Evolutionary conservation across 2,329 filamentous ascomycete genomes (phyloP), one percentile per base, ranked within the genome.

Genomic region (Phaeoacremonium minimum): DNA sequence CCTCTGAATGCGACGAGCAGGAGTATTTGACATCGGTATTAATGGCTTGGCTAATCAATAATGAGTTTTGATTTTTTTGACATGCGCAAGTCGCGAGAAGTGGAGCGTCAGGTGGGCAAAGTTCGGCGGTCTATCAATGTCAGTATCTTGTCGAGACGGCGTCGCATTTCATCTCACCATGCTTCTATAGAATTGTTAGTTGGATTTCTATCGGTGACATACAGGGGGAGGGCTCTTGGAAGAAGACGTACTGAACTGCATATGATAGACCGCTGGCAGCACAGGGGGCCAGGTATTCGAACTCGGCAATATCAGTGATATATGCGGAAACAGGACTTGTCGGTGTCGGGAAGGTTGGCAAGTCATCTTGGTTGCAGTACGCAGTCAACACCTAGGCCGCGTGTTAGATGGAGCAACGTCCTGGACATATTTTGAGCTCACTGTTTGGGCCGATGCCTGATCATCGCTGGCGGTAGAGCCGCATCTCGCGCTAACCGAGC

Each of bases 41-140:
- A 39, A 77, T 66, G 6, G 49, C 46, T 31, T 61, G 57, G 48
- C 61, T 72, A 18, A 70, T 57, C 6, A 50, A 44, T 6, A 57
- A 49, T 5, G 69, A 68, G 37, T 75, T 71, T 28, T 68, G 61
- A 32, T 68, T 64, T 49, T 75, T 76, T 30, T 49, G 53, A 50
- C 74, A 78, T 16, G 67, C 69, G 40, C 74, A 78, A 3, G 69
- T 66, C 3, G 71, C 72, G 15, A 71, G 43, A 9, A 45, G 39
- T 4, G 46, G 38, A 0, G 54, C 47, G 11, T 57, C 51, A 2
- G 43, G 11, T 4, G 53, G 56, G 37, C 57, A 60, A 6, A 39
- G 34, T 2, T 32, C n/a, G 22, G 47, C 38, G 12, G 47, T 46
- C 50, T 49, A 16, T 3, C 71, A 6, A 52, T 36, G 22, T 26